Evolutionary conservation across 495 filamentous ascomycete genomes (phyloP).

Genomic region (Cryomyces minteri): DNA sequence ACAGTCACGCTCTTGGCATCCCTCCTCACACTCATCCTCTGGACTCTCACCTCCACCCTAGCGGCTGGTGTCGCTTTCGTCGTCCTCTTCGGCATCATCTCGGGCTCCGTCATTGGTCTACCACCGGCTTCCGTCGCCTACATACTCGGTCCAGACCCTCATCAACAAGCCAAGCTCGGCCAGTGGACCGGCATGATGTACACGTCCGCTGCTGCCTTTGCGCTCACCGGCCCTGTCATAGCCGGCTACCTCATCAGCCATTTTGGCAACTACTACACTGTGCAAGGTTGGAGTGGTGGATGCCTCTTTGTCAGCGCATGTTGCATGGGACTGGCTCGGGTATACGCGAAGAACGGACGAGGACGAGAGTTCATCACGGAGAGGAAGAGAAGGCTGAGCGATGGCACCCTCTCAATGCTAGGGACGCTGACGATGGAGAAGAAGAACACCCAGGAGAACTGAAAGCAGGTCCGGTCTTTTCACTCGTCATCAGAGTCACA

Average conservation of each 20-base stretch:
- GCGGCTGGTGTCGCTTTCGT: constrained; percentile 20
- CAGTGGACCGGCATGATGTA: constrained; percentile 31
- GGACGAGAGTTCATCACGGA: too few species aligned
- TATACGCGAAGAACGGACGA: background rate
- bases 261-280: constrained; percentile 10
- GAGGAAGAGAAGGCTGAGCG: too few species aligned
- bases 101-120: constrained; percentile 23
- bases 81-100: constrained; percentile 21
- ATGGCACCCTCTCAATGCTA: too few species aligned
- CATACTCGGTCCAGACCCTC: constrained; percentile 13
- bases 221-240: constrained; percentile 23
- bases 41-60: constrained; percentile 14
- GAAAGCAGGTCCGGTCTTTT: too few species aligned
- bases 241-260: constrained; percentile 17
- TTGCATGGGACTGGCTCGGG: constrained; percentile 12
- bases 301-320: constrained; percentile 10
- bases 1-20: constrained; percentile 14
- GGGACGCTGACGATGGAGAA: too few species aligned
- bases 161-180: constrained; percentile 16
- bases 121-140: constrained; percentile 23
- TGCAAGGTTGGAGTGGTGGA: constrained; percentile 18
- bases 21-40: constrained; percentile 19
- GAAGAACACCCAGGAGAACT: too few species aligned
- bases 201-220: constrained; percentile 14
- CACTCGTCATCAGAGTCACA: too few species aligned